Base-by-base conservation (phyloP, 139 green algal genomes). In the Pleodorina starrii region DNA sequence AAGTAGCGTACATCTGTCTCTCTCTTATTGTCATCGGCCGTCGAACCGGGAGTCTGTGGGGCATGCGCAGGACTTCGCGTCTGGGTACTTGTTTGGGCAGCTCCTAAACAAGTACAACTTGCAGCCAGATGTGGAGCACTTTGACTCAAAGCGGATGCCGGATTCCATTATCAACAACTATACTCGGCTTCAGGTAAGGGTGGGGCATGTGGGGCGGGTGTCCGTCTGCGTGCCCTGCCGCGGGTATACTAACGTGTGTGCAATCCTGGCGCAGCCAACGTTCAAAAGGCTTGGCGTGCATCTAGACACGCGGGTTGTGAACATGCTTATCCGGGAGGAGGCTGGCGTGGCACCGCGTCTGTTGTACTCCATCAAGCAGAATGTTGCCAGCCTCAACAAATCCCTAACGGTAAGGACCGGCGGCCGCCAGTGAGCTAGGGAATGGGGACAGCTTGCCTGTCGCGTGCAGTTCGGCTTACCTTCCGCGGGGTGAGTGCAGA, bases 81-180 rank as follows among this genome's bases (percentile, higher is more conserved):
- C 85, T 54, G 95, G 95, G 36, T 97, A 93, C 81, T 42, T 93
- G 27, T 93, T 96, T 73, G 95, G 93, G 1, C 90, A 95, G 88
- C 72, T 97, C 1, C 81, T 97, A 17, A 42, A 74, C 40, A 85
- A 87, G 4, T 94, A 91, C 50, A 91, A 94, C 68, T 84, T 97
- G 76, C 95, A 97, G 94, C 94, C 94, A 35, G 95, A 97, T 89
- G 93, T 96, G 32, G 87, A 93, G 4, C 84, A 93, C 44, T 97
- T 97, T 51, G 88, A 93, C 0, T 32, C 89, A 44, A 91, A 91
- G 59, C 23, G 48, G 6, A 93, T 87, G 35, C 95, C 95, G 7
- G 93, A 96, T 59, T 92, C 94, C 1, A 94, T 94, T 77, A 92
- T 97, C 69, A 95, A 95, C 50, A 97, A 97, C 89, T 97, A 95